Base-by-base conservation (phyloP, 495 filamentous ascomycete genomes). In the Aspergillus panamensis region DNA sequence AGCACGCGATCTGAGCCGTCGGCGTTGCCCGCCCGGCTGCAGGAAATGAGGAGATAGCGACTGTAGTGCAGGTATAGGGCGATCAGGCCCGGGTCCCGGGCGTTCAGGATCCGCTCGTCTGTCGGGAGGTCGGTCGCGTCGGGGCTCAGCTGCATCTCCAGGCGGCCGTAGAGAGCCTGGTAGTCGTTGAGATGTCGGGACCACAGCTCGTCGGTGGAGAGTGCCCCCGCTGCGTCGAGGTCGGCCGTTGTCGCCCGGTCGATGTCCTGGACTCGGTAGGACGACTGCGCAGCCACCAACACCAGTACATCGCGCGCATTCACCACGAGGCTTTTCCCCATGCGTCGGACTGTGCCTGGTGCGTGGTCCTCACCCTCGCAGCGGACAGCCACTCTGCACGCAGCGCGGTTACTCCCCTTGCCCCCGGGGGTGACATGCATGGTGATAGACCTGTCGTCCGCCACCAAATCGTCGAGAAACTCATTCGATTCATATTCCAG, bases 11-110 rank as follows among this genome's bases (percentile, higher is more conserved):
- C 55, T 43, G 55, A 57, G 16, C 43, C 37, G 43, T 12, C 60
- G 19, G 64, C 62, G 31, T 53, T 25, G 16, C 68, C 67, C n/a
- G 66, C 53, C 20, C 77, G 72, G 32, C 75, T 79, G 12, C 71
- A 76, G 0, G 77, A 70, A 50, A 79, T 73, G 8, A 82, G 63
- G 3, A 80, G 67, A 53, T 82, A 76, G 12, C 77, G 71, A 42
- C 73, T 77, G 54, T 73, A 82, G 47, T 81, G 78, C 51, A 75
- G 75, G 43, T 73, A 75, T 13, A 81, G 65, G 3, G 71, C 66
- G 7, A 74, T 63, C 13, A 84, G 64, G 14, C 68, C 64, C 0
- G 71, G 69, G 30, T 78, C 75, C 59, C 61, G 64, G 25, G 20
- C 52, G 48, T 53, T 49, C 20, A 62, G 32, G 7, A 77, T 39